phyloP scores from a whole-genome alignment of 345 rosid genomes.

The Brassica carinata region DNA sequence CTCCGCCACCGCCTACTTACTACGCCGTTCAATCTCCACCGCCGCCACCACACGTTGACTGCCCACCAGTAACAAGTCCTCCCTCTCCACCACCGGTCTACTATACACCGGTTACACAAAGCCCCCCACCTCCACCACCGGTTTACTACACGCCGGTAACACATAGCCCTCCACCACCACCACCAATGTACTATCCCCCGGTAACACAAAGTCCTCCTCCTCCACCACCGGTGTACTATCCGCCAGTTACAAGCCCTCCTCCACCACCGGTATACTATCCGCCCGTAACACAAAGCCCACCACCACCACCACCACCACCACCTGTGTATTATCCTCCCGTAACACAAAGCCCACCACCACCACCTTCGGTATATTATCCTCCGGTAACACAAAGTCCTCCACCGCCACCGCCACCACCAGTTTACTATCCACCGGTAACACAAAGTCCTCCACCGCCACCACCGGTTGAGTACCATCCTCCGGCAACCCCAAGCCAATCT shows the following conservation, averaged over 20 bases:
- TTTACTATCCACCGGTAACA: slow-evolving; percentile 17
- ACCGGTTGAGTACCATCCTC: slow-evolving; percentile 35
- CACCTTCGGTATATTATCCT: slow-evolving; percentile 17
- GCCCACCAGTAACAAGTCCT: slow-evolving; percentile 18
- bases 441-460: slow-evolving; percentile 27
- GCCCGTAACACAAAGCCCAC: slow-evolving; percentile 22
- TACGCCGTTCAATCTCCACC: slow-evolving; percentile 30
- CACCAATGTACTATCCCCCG: slow-evolving; percentile 11
- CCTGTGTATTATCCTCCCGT: not conserved
- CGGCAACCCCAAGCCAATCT: slow-evolving; percentile 14
- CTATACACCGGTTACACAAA: slow-evolving; percentile 8
- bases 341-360: slow-evolving; percentile 25
- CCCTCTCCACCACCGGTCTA: slow-evolving; percentile 38
- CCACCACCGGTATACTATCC: slow-evolving; percentile 27
- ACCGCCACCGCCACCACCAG: slow-evolving; percentile 30
- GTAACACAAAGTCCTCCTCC: slow-evolving; percentile 18
- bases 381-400: slow-evolving; percentile 28
- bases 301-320: slow-evolving; percentile 37
- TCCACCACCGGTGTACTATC: slow-evolving; percentile 35
- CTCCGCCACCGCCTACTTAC: slow-evolving; percentile 36
- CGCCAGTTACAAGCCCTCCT: slow-evolving; percentile 19
- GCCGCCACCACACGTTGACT: slow-evolving; percentile 33
- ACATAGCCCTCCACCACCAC: slow-evolving; percentile 27
- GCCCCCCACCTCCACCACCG: slow-evolving; percentile 22
- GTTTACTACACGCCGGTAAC: slow-evolving; percentile 14